Base-by-base conservation (phyloP, 305 asterid genomes). In the Rubia balearica region DNA sequence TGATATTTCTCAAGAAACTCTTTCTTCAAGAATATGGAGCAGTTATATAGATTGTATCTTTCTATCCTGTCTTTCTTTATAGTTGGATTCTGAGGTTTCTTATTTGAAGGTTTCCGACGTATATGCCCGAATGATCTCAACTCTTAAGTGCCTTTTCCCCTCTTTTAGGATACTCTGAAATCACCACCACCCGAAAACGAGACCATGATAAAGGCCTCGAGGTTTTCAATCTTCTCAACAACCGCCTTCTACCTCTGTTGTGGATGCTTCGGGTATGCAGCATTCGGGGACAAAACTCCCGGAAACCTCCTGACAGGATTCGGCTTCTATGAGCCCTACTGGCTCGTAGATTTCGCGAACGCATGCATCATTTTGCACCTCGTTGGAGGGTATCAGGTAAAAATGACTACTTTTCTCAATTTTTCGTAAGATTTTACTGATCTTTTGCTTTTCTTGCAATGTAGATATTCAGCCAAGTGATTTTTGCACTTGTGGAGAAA, bases 301-400 rank as follows among this genome's bases (percentile, higher is more conserved):
- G 93, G 93, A 6, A 86, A 90, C 74, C 82, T 90, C 77, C 65
- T 90, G 79, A 84, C 88, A 24, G 93, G 95, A 17, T 89, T 85
- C 55, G 80, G 82, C 41, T 80, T 80, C 81, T 86, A 68, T 7
- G 95, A 87, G 59, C 95, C 96, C 1, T 77, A 75, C 77, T 90
- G 90, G 96, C 83, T 90, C 0, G 81, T 90, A 45, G 83, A 83
- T 79, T 80, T 86, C 6, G 95, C 95, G 12, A 90, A 90, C 19
- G 84, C 84, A 16, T 88, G 90, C 72, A 83, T 90, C 33, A 87
- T 88, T 67, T 71, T 88, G 6, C 96, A 90, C 75, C 82, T 88
- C 49, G 77, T 90, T 7, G 96, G 95, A 77, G 96, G 91, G 21
- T 90, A 88, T 78, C 95, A 88, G 89, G 95, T 88, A 74, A 17